Conservation (phyloP, 306 rosid species). For the Vicia faba region DNA sequence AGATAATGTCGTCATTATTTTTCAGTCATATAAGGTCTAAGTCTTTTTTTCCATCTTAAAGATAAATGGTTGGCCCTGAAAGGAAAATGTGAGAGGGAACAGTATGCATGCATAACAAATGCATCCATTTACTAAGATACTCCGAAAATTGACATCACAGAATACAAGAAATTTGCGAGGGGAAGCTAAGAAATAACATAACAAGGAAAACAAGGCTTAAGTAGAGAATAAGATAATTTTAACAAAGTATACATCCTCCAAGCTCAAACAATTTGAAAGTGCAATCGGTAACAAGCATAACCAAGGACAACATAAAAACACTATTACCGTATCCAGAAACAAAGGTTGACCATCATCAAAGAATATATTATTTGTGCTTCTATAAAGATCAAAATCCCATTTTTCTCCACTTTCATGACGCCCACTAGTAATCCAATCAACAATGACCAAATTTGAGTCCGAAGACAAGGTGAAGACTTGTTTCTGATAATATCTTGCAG, state of each 20-base stretch:
- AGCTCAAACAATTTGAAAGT: not conserved
- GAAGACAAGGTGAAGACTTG: conserved; percentile 67
- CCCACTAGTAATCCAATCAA: conserved; percentile 98
- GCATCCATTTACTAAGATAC: not conserved
- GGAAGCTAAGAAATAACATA: no score
- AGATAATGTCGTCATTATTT: no score
- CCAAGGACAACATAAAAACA: conserved; percentile 27
- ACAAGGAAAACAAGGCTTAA: no score
- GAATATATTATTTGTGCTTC: conserved; percentile 75
- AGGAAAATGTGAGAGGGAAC: not conserved
- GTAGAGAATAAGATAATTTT: not conserved
- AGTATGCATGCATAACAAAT: not conserved
- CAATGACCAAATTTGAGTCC: conserved; percentile 80
- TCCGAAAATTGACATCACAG: no score
- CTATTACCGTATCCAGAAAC: conserved; percentile 76
- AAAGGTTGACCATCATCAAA: conserved; percentile 73
- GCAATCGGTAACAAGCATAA: not conserved
- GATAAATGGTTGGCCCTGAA: not conserved
- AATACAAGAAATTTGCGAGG: no score
- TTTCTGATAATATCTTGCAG: conserved; percentile 87
- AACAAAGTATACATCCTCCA: conserved; percentile 1
- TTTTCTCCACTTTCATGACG: conserved; percentile 91
- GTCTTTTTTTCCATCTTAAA: not conserved
- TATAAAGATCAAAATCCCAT: conserved; percentile 87
- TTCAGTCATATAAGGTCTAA: no score